phyloP scores from a whole-genome alignment of 176 grass and related monocot species.

The Carex cristatella region DNA sequence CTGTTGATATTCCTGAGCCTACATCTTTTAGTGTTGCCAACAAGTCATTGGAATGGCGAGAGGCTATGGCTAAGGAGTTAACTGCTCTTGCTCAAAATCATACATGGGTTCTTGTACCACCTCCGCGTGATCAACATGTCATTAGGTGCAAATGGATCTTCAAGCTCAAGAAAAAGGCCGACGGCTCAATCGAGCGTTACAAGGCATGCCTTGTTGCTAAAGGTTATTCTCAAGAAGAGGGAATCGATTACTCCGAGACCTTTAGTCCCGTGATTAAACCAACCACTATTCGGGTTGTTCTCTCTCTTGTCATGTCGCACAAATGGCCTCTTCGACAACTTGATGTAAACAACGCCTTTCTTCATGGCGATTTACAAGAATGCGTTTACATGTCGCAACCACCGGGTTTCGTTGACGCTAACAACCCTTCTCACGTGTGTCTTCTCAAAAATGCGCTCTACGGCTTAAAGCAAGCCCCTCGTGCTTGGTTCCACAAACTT shows the following conservation, averaged over 20 bases:
- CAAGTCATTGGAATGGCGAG: not conserved
- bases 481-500: not conserved
- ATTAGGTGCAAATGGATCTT: not conserved
- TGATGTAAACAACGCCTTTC: not conserved
- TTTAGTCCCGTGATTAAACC: not conserved
- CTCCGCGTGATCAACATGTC: not conserved
- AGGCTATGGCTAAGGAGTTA: not conserved
- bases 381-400: not conserved
- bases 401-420: not conserved
- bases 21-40: not conserved
- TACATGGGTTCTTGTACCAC: not conserved
- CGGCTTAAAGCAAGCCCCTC: not conserved
- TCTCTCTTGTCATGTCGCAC: not conserved
- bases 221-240: not conserved
- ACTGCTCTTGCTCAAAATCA: not conserved
- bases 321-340: not conserved
- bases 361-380: not conserved
- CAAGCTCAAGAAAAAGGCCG: not conserved
- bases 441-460: not conserved
- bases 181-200: not conserved
- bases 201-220: not conserved
- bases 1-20: accelerated
- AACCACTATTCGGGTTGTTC: not conserved
- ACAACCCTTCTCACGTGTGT: not conserved
- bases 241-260: not conserved